Base-by-base conservation (phyloP, 306 rosid genomes). In the Hippophae tibetana region DNA sequence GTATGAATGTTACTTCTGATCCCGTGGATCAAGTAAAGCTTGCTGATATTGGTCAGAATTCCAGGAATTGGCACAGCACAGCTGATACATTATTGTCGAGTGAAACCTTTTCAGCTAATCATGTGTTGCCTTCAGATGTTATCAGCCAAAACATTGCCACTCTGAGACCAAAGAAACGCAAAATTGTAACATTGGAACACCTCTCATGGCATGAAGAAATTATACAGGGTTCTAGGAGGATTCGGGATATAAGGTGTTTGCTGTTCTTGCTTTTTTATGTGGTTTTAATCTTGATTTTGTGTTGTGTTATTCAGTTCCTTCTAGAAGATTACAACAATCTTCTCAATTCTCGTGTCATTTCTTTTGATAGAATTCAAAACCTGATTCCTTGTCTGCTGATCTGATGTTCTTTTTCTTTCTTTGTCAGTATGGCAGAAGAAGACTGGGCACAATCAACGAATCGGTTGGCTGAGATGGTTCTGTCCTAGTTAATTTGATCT, bases 161-260 rank as follows among this genome's bases (percentile, higher is more conserved):
- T 31, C 5, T 62, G 65, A 74, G 74, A 65, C 69, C 80, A 58
- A 77, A 81, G 73, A 81, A 74, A 63, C 81, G 83, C 40, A 81
- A 81, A 69, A 65, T 60, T 55, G 58, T 47, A 62, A 47, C 69
- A 8, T 74, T 56, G 54, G 81, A 72, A 42, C 64, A 70, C 50
- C 64, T 49, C 60, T 78, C 86, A 59, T 81, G 86, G 81, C 71
- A 68, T 68, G 62, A 74, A 52, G 82, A 68, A 74, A 76, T 77
- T 51, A 58, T 66, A 18, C 59, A 62, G 42, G 74, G 78, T 60
- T 77, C 76, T 42, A 62, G 38, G 41, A 72, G 70, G 60, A 54
- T 62, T 68, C 72, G 65, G 46, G 69, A 73, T 74, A 65, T 74
- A 57, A 74, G 86, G 86, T 81, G 47, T 13, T 62, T 71, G 6